Conservation (phyloP, 176 grass and related monocot species). For the Thinopyrum elongatum region DNA sequence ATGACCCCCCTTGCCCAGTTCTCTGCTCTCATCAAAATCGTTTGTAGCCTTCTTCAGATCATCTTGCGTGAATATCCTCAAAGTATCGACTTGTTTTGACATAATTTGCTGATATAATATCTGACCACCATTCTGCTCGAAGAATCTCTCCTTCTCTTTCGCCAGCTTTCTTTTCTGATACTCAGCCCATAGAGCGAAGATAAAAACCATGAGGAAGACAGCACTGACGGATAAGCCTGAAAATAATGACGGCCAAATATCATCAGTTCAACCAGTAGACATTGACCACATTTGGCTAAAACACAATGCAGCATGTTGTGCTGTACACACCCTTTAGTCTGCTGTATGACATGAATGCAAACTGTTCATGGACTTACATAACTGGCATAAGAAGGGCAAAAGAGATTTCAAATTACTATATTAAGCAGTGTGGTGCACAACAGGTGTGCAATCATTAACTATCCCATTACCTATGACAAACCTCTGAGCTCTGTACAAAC, state of each 20-base stretch:
- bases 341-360: neutral
- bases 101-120: slow-evolving; percentile 26
- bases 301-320: neutral
- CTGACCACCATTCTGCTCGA: slow-evolving; percentile 13
- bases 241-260: neutral
- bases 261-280: neutral
- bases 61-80: neutral
- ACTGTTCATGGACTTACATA: neutral
- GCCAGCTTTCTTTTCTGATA: neutral
- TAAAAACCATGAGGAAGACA: neutral
- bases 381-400: neutral
- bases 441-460: neutral
- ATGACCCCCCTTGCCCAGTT: neutral
- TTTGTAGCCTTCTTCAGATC: slow-evolving; percentile 4
- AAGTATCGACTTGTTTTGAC: slow-evolving; percentile 13
- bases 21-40: neutral
- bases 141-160: neutral
- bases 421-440: neutral
- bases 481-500: neutral
- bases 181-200: neutral
- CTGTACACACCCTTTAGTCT: neutral
- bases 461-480: neutral
- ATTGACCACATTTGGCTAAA: neutral
- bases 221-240: neutral
- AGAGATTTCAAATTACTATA: neutral